Conservation (phyloP, 2,329 filamentous ascomycete genomes). For the Cercospora brassicicola region DNA sequence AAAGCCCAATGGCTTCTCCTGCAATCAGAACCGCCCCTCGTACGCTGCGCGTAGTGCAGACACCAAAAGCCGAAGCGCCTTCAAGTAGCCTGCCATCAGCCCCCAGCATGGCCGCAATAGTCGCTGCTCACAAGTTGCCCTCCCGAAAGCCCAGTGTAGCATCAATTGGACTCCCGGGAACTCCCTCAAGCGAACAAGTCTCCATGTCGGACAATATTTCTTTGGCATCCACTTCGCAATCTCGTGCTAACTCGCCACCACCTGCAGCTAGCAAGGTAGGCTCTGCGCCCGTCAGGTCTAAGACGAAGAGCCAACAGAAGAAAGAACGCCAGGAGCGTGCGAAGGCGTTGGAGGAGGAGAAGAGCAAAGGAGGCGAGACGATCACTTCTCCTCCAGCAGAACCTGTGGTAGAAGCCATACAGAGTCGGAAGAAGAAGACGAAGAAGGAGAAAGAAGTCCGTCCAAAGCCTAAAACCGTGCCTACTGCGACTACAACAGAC, state of each 20-base stretch:
- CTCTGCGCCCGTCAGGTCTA: slow-evolving; percentile 65
- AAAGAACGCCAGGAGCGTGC: slow-evolving; percentile 57
- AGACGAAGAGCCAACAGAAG: slow-evolving; percentile 76
- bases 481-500: slow-evolving; percentile 28
- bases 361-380: slow-evolving; percentile 55
- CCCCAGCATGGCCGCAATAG: slow-evolving; percentile 37
- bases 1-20: slow-evolving; percentile 53
- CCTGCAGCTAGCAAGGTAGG: slow-evolving; percentile 63
- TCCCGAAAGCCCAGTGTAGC: slow-evolving; percentile 57
- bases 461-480: slow-evolving; percentile 32
- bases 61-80: slow-evolving; percentile 62
- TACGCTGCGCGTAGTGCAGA: slow-evolving; percentile 68
- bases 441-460: slow-evolving; percentile 59
- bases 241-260: slow-evolving; percentile 68
- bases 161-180: slow-evolving; percentile 65
- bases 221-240: slow-evolving; percentile 69
- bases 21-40: slow-evolving; percentile 56
- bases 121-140: slow-evolving; percentile 43
- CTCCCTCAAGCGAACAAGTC: slow-evolving; percentile 69
- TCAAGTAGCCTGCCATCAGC: slow-evolving; percentile 42
- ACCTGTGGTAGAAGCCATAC: slow-evolving; percentile 65
- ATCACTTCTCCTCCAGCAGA: slow-evolving; percentile 48
- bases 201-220: slow-evolving; percentile 70
- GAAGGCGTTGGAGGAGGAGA: slow-evolving; percentile 48
- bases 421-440: slow-evolving; percentile 81